A percentile compares a stretch with the other conserved stretches of the same genome.
These are phyloP conservation scores for Xylariaceae sp. DNA, from an alignment of 2,329 filamentous ascomycete genomes.

Conservation along the genomic window DNA sequence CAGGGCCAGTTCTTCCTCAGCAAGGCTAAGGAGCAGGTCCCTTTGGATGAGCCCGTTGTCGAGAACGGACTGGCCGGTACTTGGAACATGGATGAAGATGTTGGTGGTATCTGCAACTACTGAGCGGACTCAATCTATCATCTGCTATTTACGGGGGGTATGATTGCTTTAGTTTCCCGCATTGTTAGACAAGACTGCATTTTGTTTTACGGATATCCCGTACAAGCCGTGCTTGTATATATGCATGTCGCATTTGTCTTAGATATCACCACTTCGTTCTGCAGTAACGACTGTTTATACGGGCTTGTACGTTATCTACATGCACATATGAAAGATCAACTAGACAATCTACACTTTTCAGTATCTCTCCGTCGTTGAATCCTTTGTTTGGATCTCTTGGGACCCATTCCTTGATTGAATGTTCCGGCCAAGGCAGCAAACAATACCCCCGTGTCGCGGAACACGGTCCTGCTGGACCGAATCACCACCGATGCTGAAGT, in stretches of 20 bases:
- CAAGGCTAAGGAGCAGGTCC: conserved; percentile 43
- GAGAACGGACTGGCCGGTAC: conserved; percentile 67
- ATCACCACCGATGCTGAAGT: not conserved
- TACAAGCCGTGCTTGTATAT: not conserved
- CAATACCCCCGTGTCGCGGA: not conserved
- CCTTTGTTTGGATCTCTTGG: too few species aligned
- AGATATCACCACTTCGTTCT: not conserved
- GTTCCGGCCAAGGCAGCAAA: not conserved
- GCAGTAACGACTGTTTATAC: not conserved
- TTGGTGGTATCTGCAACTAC: conserved; percentile 59
- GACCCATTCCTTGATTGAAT: too few species aligned
- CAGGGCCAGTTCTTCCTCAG: conserved; percentile 56
- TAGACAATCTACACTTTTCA: not conserved
- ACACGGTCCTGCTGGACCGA: not conserved
- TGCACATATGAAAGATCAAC: not conserved
- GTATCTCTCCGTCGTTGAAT: not conserved
- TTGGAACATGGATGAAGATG: conserved; percentile 83
- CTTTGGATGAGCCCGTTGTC: conserved; percentile 29
- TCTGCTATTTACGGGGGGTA: too few species aligned
- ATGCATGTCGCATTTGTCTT: not conserved
- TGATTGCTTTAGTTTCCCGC: not conserved
- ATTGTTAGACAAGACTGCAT: not conserved
- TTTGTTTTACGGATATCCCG: not conserved
- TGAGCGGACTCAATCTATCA: conserved; percentile 28
- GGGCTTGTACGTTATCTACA: not conserved